Evolutionary conservation across 1,139 yeast genomes (phyloP), one percentile per base, ranked within the genome.

Genomic region (Arxiozyma slooffiae): DNA sequence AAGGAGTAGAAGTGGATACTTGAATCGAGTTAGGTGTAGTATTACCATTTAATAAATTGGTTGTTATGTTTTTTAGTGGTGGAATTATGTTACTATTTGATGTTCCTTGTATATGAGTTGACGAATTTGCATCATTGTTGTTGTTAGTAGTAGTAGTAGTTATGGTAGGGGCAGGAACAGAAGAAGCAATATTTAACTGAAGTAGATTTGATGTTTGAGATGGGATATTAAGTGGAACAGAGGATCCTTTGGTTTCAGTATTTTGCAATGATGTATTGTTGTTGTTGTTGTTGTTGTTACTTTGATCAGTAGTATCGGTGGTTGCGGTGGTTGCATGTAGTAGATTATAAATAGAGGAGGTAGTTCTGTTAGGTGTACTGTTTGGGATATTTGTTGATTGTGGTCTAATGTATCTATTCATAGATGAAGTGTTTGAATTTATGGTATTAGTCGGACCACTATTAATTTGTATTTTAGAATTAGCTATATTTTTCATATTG

Each of bases 301-400:
- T n/a, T n/a, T n/a, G n/a, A n/a, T n/a, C n/a, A n/a, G n/a, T n/a
- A n/a, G n/a, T n/a, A 36, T 40, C 22, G n/a, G 42, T 6, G 24
- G 24, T n/a, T 16, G 22, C 7, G 14, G 30, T 23, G 23, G 22
- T 44, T 7, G 52, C 46, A 40, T 53, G 56, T 16, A 53, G 38
- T 34, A 53, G 41, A 41, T 50, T 48, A 37, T 53, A 53, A 11
- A 53, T 53, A 11, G 56, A 52, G 7, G 56, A 54, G 4, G 55
- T 49, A 4, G 52, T 41, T 40, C 53, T 50, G 37, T 40, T 49
- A 39, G 47, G 34, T 20, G 45, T 37, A 38, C 24, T 41, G 17
- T 17, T 18, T 22, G 40, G 30, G 5, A 9, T 30, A 17, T 14
- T 30, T 23, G 38, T n/a, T 7, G 43, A 23, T 34, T 37, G 39